These are phyloP conservation scores for Termitomyces heimii DNA, from an alignment of 768 basidiomycete species.

Conservation along the genomic window DNA sequence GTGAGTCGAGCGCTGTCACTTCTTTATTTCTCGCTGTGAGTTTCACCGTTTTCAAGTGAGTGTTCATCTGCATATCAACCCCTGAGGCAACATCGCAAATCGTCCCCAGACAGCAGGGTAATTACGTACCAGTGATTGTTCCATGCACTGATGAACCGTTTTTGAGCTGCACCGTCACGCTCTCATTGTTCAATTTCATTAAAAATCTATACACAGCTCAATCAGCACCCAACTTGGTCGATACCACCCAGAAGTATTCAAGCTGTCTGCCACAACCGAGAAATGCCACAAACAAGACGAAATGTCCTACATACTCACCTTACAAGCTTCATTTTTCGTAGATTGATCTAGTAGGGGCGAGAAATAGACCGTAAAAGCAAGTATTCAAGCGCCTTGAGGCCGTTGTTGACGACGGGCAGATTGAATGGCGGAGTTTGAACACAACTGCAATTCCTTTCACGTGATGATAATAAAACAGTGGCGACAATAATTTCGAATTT, in stretches of 20 bases:
- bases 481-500: not conserved
- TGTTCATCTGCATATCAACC: constrained; percentile 99
- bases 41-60: constrained; percentile 95
- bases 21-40: constrained; percentile 91
- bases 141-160: constrained; percentile 95
- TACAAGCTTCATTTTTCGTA: constrained; percentile 71
- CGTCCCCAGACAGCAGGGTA: not conserved
- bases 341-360: not conserved
- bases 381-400: constrained; percentile 1
- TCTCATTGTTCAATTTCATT: constrained; percentile 99
- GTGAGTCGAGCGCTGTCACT: constrained; percentile 77
- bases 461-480: not conserved
- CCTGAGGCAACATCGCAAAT: constrained; percentile 38
- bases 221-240: constrained; percentile 10
- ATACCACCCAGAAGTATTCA: not conserved
- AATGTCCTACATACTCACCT: constrained; percentile 38
- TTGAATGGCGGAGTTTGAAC: constrained; percentile 10
- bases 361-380: not conserved
- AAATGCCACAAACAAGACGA: constrained; percentile 2
- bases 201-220: constrained; percentile 62
- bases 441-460: not conserved
- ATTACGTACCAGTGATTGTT: constrained; percentile 83
- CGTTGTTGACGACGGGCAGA: constrained; percentile 11
- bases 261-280: not conserved
- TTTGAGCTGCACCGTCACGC: constrained; percentile 96